phyloP scores from a whole-genome alignment of 768 basidiomycete species.

The Trametes villosa region DNA sequence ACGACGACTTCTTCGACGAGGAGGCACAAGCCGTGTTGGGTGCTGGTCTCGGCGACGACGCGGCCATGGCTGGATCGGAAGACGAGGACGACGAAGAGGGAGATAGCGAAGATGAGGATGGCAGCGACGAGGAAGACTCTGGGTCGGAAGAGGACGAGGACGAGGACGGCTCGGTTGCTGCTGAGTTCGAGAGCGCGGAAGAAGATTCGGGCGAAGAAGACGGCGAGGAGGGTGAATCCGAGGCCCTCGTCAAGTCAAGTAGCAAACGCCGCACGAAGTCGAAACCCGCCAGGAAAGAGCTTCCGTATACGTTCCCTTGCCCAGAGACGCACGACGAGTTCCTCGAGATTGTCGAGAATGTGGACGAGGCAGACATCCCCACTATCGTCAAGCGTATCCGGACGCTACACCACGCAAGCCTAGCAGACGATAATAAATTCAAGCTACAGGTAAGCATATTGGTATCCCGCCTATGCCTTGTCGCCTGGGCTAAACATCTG shows the following conservation, averaged over 20 bases:
- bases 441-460: slow-evolving; percentile 80
- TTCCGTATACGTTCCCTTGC: slow-evolving; percentile 93
- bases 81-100: slow-evolving; percentile 50
- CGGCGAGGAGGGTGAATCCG: slow-evolving; percentile 47
- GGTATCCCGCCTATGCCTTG: background rate
- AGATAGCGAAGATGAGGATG: slow-evolving; percentile 35
- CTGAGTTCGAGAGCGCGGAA: slow-evolving; percentile 41
- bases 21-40: slow-evolving; percentile 35
- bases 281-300: slow-evolving; percentile 48
- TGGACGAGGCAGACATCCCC: slow-evolving; percentile 74
- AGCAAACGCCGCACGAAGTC: slow-evolving; percentile 38
- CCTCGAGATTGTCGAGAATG: slow-evolving; percentile 73
- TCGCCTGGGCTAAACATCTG: background rate
- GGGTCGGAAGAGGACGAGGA: slow-evolving; percentile 37
- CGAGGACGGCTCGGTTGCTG: slow-evolving; percentile 42
- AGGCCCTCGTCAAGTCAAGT: slow-evolving; percentile 42
- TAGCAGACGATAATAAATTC: slow-evolving; percentile 89
- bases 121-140: slow-evolving; percentile 38
- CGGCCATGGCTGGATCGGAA: slow-evolving; percentile 44
- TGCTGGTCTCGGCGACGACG: slow-evolving; percentile 39
- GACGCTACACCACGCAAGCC: slow-evolving; percentile 87
- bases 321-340: slow-evolving; percentile 84
- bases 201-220: slow-evolving; percentile 46
- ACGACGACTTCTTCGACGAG: slow-evolving; percentile 72
- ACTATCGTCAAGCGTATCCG: slow-evolving; percentile 90